These are phyloP conservation scores for Prunus mongolica DNA, from an alignment of 306 rosid species.

Conservation along the genomic window DNA sequence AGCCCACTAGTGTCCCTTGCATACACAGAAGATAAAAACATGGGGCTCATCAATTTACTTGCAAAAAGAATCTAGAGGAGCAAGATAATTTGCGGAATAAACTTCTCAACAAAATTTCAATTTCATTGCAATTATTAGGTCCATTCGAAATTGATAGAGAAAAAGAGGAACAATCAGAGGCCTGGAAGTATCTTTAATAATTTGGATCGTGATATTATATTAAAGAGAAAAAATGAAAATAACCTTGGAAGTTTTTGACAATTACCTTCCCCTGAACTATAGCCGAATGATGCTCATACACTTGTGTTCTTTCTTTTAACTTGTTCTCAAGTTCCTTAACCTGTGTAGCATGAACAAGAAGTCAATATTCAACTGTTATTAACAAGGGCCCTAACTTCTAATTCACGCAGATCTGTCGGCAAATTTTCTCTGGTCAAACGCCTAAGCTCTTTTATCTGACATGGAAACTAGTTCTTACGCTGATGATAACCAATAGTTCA, in stretches of 20 bases:
- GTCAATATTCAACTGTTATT: not conserved
- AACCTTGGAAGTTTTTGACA: not conserved
- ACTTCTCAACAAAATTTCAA: not conserved
- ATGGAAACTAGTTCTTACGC: not conserved
- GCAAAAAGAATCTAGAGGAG: not conserved
- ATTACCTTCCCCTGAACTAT: conserved; percentile 6
- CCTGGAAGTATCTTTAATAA: not conserved
- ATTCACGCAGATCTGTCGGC: not conserved
- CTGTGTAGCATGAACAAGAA: conserved; percentile 7
- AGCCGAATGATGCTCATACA: not conserved
- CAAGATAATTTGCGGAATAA: not conserved
- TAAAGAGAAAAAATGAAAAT: not conserved
- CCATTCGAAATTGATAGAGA: not conserved
- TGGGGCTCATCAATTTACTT: not conserved
- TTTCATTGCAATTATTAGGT: not conserved
- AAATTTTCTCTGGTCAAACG: not conserved
- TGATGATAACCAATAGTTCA: not conserved
- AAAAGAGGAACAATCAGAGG: not conserved
- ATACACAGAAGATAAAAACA: not conserved
- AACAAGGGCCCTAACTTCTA: not conserved
- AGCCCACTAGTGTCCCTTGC: not conserved
- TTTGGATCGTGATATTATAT: not conserved
- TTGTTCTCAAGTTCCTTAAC: conserved; percentile 19
- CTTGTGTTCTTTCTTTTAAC: conserved; percentile 11
- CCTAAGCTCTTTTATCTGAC: not conserved